Base-by-base conservation (phyloP, 305 asterid species). In the Fraxinus floribunda region DNA sequence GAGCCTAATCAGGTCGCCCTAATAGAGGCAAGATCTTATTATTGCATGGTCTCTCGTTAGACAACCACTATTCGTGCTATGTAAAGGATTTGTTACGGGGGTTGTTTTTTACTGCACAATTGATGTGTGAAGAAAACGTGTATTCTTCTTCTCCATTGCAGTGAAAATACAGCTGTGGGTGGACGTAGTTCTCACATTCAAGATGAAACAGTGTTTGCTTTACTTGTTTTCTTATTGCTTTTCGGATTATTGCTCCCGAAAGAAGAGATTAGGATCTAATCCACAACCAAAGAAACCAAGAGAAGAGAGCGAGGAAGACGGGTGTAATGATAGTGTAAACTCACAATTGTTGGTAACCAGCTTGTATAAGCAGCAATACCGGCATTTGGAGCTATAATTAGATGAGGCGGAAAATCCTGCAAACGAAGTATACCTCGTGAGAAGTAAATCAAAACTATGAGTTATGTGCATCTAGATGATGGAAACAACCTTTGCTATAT, bases 271-370 rank as follows among this genome's bases (percentile, higher is more conserved):
- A 3, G 29, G n/a, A 34, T 64, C 5, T 64, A 64, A 64, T 64
- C 5, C 15, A 24, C 24, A 64, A 24, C 68, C 22, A 22, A 18
- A 20, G 22, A 18, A 3, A 57, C 4, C 4, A 18, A 57, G n/a
- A 73, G 73, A 49, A 4, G 24, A 77, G 64, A 75, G 36, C 78
- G 76, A 24, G 70, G 4, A 5, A 4, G 68, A 4, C 9, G 39
- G 7, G 16, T 9, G 26, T 4, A 10, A 64, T 24, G 38, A 81
- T 77, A 35, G 34, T 30, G 52, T 30, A 68, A 71, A 89, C 94
- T 90, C 81, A 95, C 99, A 83, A 96, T 80, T 32, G 99, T 94
- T 13, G 94, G 98, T 79, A 92, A 83, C 99, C 99, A 96, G 93
- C 97, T 92, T 66, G 55, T 83, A 87, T 94, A 96, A 81, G 98